Evolutionary conservation across 371 early-diverging fungal species (phyloP), one percentile per base, ranked within the genome.

Genomic region (Rhizopus arrhizus): DNA sequence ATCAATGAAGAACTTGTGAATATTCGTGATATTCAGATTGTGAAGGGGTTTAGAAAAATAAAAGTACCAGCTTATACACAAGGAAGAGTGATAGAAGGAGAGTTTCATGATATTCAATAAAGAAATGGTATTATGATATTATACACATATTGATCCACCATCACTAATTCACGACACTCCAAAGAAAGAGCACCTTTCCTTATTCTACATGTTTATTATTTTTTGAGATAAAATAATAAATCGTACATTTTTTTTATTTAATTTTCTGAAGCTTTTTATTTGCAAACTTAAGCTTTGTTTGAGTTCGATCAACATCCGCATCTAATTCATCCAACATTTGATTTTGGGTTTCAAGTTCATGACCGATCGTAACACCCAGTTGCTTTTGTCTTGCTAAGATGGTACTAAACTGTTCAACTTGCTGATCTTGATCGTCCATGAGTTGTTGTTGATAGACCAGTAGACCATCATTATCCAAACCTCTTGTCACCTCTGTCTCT

Each of bases 101-200:
- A 69, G 54, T 69, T 65, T 40, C 58, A 38, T 38, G 70, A 70
- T 61, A 36, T 70, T 34, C 32, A 61, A 56, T 40, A 42, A 29
- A 43, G 12, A 47, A 22, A 22, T 22, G 22, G 22, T 22, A 22
- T 22, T 22, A 22, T 22, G 22, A 22, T 22, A 1, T 2, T 22
- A 22, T 22, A 22, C 22, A 22, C 22, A 22, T 22, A 22, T 22
- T 22, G 22, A 22, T 22, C 22, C 22, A 22, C 2, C 22, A 22
- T 22, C 22, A 22, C 22, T 46, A 16, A 16, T 16, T 28, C 60
- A 91, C 87, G 48, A 89, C 72, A 70, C 22, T 22, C 22, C 22
- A 80, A 90, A 6, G 84, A 82, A 70, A 97, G 97, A 10, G 97
- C 88, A 69, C 97, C 95, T 89, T 98, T 96, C 96, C 96, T 97